Conservation (phyloP, 495 filamentous ascomycete species). For the Venustampulla echinocandica region DNA sequence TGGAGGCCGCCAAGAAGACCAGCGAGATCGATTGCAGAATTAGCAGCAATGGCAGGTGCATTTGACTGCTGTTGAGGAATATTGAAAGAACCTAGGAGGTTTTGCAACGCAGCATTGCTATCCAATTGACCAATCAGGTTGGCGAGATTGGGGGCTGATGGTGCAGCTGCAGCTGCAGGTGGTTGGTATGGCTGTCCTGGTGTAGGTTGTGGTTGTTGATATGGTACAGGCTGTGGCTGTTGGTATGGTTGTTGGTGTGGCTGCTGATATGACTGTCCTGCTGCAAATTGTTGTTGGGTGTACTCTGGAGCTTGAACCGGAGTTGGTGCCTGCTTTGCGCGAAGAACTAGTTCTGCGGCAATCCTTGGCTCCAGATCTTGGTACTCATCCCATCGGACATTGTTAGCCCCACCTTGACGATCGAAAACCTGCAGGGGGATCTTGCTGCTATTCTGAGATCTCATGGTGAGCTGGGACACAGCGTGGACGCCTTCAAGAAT, state of each 20-base stretch:
- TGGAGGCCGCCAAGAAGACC: constrained; percentile 44
- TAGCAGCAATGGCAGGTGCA: constrained; percentile 31
- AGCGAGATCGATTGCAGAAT: constrained; percentile 46
- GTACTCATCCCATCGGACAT: constrained; percentile 77
- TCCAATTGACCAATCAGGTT: constrained; percentile 58
- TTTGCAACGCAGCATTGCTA: constrained; percentile 54
- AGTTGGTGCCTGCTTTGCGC: constrained; percentile 51
- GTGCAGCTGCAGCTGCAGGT: constrained; percentile 18
- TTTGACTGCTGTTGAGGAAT: constrained; percentile 40
- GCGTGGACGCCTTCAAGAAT: constrained; percentile 84
- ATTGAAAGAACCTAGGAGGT: constrained; percentile 56
- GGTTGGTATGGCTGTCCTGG: constrained; percentile 25
- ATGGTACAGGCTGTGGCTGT: constrained; percentile 10
- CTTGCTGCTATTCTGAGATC: constrained; percentile 57
- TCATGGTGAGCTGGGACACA: constrained; percentile 62
- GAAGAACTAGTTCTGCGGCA: constrained; percentile 69
- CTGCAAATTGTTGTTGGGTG: constrained; percentile 14
- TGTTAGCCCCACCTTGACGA: constrained; percentile 58
- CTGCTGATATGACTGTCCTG: constrained; percentile 23
- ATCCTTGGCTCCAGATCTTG: constrained; percentile 66
- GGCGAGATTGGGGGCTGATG: constrained; percentile 42
- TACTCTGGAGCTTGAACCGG: constrained; percentile 10
- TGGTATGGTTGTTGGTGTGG: too few species aligned
- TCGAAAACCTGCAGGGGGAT: constrained; percentile 81
- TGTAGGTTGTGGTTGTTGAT: constrained; percentile 10